These are phyloP conservation scores for Eimeria mitis DNA, from an alignment of 169 alveolate genomes.

Conservation along the genomic window DNA sequence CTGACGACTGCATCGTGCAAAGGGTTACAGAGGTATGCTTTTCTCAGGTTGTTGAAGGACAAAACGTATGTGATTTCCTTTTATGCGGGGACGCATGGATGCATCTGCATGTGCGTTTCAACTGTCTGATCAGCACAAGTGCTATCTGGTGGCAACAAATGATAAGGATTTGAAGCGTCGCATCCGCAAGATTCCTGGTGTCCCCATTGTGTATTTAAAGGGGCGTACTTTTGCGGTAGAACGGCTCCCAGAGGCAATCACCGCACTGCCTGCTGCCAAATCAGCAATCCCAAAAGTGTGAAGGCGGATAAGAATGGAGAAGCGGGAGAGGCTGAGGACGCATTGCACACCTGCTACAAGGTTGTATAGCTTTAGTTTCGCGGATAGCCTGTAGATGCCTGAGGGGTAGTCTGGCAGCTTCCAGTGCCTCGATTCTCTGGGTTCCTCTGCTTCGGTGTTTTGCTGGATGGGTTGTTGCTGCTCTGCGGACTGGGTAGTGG, in stretches of 20 bases:
- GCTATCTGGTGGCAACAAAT: slow-evolving; percentile 99
- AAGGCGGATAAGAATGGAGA: not conserved
- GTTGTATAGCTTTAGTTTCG: not conserved
- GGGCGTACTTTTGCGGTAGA: slow-evolving; percentile 98
- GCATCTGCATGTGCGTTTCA: slow-evolving; percentile 2
- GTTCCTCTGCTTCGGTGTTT: not conserved
- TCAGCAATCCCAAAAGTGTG: slow-evolving; percentile 32
- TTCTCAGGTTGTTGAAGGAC: not conserved
- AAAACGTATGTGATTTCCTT: not conserved
- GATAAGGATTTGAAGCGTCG: slow-evolving; percentile 99
- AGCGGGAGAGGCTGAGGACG: not conserved
- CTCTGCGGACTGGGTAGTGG: not conserved
- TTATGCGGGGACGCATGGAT: not conserved
- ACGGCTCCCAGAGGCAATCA: slow-evolving; percentile 97
- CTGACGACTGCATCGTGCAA: slow-evolving; percentile 99
- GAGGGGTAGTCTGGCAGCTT: not conserved
- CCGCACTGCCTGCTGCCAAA: slow-evolving; percentile 70
- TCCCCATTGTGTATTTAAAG: slow-evolving; percentile 98
- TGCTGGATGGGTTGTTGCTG: not conserved
- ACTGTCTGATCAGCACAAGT: slow-evolving; percentile 91
- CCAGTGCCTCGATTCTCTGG: not conserved
- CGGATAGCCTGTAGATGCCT: not conserved
- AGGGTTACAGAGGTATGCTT: slow-evolving; percentile 91
- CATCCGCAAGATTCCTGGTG: slow-evolving; percentile 99
- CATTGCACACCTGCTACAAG: not conserved